These are phyloP conservation scores for Narthecium ossifragum DNA, from an alignment of 106 monocot genomes.

Conservation along the genomic window DNA sequence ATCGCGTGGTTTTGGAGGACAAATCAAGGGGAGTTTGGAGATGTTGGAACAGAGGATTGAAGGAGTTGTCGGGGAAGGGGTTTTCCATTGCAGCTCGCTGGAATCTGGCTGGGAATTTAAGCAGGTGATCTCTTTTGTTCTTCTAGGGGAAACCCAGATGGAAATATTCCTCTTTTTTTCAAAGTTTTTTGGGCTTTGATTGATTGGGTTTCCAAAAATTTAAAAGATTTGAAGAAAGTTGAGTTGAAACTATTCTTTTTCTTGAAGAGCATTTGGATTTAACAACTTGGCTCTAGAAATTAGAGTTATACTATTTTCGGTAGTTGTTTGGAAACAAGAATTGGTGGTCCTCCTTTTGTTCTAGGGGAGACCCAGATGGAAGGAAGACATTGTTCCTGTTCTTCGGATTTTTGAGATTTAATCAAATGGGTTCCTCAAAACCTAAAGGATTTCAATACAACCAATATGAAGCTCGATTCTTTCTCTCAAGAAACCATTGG, in stretches of 20 bases:
- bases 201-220: background rate
- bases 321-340: too few relatives aligned
- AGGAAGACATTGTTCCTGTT: too few relatives aligned
- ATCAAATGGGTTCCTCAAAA: too few relatives aligned
- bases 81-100: conserved; percentile 40
- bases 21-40: conserved; percentile 35
- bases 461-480: too few relatives aligned
- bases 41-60: conserved; percentile 33
- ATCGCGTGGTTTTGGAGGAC: conserved; percentile 2
- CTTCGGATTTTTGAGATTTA: too few relatives aligned
- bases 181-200: background rate
- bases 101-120: conserved; percentile 54
- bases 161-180: background rate
- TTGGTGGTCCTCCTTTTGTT: too few relatives aligned
- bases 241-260: background rate
- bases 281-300: too few relatives aligned
- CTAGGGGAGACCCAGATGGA: too few relatives aligned
- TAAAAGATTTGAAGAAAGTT: background rate
- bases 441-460: too few relatives aligned
- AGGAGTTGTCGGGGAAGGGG: conserved; percentile 14
- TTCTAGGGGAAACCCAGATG: background rate
- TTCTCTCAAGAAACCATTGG: too few relatives aligned
- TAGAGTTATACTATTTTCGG: too few relatives aligned
- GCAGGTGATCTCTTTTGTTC: conserved; percentile 19
- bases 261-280: too few relatives aligned